These are phyloP conservation scores for Chlamydomonas incerta DNA, from an alignment of 139 green algal genomes.

Conservation along the genomic window DNA sequence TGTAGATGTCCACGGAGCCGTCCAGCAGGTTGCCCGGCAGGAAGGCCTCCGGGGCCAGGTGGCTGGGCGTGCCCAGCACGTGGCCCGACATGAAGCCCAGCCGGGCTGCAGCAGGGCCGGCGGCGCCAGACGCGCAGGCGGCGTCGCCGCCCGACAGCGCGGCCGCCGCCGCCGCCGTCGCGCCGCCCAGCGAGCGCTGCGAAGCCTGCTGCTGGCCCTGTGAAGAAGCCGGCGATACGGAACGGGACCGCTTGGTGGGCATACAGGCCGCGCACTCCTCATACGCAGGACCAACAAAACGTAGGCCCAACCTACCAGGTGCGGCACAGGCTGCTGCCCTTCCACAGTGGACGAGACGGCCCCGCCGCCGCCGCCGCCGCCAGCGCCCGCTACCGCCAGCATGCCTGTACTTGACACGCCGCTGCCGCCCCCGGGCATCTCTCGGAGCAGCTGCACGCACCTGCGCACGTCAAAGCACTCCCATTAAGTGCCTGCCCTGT, in stretches of 20 bases:
- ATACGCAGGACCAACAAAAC: too few relatives aligned
- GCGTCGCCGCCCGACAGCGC: background rate
- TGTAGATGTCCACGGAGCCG: constrained; percentile 31
- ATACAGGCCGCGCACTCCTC: too few relatives aligned
- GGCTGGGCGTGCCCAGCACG: constrained; percentile 38
- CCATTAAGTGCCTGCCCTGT: too few relatives aligned
- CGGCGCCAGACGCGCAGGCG: background rate
- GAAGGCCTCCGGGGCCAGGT: constrained; percentile 46
- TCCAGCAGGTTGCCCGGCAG: constrained; percentile 16
- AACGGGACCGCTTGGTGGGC: too few relatives aligned
- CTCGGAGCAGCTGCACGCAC: constrained; percentile 46
- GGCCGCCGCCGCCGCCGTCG: background rate
- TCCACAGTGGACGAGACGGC: too few relatives aligned
- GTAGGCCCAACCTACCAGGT: too few relatives aligned
- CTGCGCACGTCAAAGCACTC: too few relatives aligned
- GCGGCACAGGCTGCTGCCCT: too few relatives aligned
- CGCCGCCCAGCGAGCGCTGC: background rate
- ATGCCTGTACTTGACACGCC: background rate
- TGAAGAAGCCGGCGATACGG: too few relatives aligned
- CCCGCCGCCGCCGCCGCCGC: background rate
- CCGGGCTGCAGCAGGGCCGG: background rate
- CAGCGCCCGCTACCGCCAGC: background rate
- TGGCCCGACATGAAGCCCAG: constrained; percentile 34
- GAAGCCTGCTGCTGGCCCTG: too few relatives aligned
- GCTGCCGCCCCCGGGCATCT: background rate